phyloP scores from a whole-genome alignment of 352 stramenopile species.

The Globisporangium spiculum region DNA sequence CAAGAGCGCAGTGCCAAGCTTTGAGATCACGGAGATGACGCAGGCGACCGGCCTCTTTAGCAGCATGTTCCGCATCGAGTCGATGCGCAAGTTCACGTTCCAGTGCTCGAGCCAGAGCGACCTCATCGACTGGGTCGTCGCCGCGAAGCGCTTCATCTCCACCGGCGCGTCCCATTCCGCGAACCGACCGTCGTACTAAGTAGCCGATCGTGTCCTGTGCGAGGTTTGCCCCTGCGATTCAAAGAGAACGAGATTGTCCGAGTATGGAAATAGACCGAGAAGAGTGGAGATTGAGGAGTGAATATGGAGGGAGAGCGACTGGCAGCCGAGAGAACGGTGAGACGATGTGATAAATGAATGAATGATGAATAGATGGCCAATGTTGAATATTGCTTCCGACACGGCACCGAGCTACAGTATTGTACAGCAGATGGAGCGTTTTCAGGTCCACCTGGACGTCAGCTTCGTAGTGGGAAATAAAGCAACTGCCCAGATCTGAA shows the following conservation, averaged over 20 bases:
- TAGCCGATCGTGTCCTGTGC: background rate
- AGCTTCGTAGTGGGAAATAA: too few species aligned
- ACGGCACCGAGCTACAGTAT: background rate
- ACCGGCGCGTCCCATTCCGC: constrained; percentile 35
- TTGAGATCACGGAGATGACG: constrained; percentile 69
- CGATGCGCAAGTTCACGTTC: constrained; percentile 71
- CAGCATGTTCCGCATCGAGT: constrained; percentile 62
- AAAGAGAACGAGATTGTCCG: background rate
- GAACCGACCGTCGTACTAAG: constrained; percentile 12
- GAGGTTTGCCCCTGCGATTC: background rate
- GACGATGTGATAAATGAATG: background rate
- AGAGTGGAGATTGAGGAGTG: background rate
- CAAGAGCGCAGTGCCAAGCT: constrained; percentile 58
- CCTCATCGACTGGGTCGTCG: constrained; percentile 81
- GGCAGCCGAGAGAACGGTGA: background rate
- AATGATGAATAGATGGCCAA: background rate
- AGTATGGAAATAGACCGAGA: background rate
- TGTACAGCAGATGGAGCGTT: too few species aligned
- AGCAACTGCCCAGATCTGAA: too few species aligned
- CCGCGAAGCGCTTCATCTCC: constrained; percentile 67
- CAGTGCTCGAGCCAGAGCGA: constrained; percentile 77
- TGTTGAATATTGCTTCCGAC: background rate
- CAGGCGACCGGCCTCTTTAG: constrained; percentile 52
- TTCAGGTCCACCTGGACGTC: too few species aligned
- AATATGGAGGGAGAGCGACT: background rate